Percentiles rank a stretch among this genome's conserved stretches.
These are phyloP conservation scores for Picochlorum sp. DNA, from an alignment of 139 green algal species.

Conservation along the genomic window DNA sequence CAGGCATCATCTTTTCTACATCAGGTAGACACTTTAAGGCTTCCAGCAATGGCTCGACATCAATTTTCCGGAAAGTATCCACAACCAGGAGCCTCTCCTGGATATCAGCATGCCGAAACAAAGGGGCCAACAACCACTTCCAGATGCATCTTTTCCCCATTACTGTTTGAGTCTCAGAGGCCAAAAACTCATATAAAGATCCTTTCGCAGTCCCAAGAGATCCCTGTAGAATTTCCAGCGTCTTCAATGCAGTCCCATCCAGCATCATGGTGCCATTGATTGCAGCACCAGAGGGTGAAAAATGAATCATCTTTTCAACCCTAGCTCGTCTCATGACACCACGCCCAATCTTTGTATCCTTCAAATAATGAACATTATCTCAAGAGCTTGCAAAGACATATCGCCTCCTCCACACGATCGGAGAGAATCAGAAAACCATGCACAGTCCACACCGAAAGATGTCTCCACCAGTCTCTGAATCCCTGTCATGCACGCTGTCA, in stretches of 20 bases:
- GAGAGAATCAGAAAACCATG: not conserved
- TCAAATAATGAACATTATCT: too few species aligned
- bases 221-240: slow-evolving; percentile 40
- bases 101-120: slow-evolving; percentile 25
- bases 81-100: slow-evolving; percentile 17
- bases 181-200: slow-evolving; percentile 25
- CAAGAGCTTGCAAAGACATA: too few species aligned
- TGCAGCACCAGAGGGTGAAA: not conserved
- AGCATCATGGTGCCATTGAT: slow-evolving; percentile 32
- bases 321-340: too few species aligned
- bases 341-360: too few species aligned
- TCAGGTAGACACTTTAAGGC: slow-evolving; percentile 8
- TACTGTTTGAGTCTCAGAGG: slow-evolving; percentile 27
- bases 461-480: not conserved
- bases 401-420: not conserved
- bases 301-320: too few species aligned
- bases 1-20: slow-evolving; percentile 17
- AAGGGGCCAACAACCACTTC: slow-evolving; percentile 38
- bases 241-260: slow-evolving; percentile 36
- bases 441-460: not conserved
- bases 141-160: slow-evolving; percentile 25
- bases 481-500: too few species aligned
- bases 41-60: slow-evolving; percentile 21
- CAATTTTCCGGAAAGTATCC: slow-evolving; percentile 17
- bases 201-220: slow-evolving; percentile 24